Conservation (phyloP, 768 basidiomycete species). For the Lyophyllum semitale region DNA sequence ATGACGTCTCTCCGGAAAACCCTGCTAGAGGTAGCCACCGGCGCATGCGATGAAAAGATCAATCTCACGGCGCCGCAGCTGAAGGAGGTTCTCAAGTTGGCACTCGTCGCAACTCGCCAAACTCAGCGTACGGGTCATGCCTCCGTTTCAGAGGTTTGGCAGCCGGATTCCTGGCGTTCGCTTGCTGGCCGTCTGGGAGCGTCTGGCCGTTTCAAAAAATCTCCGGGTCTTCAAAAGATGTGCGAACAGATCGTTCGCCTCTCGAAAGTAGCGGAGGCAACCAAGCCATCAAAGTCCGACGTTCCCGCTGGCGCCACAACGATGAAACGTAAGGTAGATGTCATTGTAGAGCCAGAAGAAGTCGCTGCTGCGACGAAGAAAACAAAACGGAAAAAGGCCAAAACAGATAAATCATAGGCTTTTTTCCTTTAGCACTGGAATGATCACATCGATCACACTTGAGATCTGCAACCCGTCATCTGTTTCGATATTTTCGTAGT, state of each 20-base stretch:
- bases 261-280: slow-evolving; percentile 16
- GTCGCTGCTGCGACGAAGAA: slow-evolving; percentile 25
- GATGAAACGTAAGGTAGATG: slow-evolving; percentile 43
- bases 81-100: slow-evolving; percentile 81
- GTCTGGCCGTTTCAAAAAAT: slow-evolving; percentile 63
- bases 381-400: slow-evolving; percentile 45
- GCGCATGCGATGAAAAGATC: slow-evolving; percentile 48
- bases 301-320: slow-evolving; percentile 10
- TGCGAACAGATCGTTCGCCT: slow-evolving; percentile 59
- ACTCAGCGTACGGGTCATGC: slow-evolving; percentile 47
- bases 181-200: slow-evolving; percentile 48
- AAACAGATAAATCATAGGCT: slow-evolving; percentile 33
- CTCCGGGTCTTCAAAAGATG: slow-evolving; percentile 59
- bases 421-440: background rate
- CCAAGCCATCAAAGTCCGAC: slow-evolving; percentile 14
- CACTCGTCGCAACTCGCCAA: slow-evolving; percentile 63
- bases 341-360: slow-evolving; percentile 23
- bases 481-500: too few relatives aligned
- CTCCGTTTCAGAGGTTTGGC: slow-evolving; percentile 53
- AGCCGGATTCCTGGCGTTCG: slow-evolving; percentile 53
- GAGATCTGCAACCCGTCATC: too few relatives aligned
- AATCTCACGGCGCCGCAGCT: slow-evolving; percentile 61
- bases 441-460: background rate
- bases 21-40: slow-evolving; percentile 48
- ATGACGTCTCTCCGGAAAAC: slow-evolving; percentile 50